Base-by-base conservation (phyloP, 805 yeast species). In the Cyberlindnera euphorbiae region DNA sequence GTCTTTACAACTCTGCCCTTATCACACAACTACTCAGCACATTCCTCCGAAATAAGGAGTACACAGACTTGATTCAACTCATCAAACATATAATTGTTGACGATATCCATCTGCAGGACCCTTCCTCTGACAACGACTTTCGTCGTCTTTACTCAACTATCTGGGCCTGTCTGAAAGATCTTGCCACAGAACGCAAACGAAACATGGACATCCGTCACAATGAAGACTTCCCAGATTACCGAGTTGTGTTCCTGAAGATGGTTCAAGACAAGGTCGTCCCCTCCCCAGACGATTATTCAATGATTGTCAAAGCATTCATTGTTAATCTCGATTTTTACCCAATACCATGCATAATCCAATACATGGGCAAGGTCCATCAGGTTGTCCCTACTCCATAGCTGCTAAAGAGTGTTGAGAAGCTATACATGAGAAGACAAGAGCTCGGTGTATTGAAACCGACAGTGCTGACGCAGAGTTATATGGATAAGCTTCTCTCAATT, bases 21-120 rank as follows among this genome's bases (percentile, higher is more conserved):
- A 55, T 71, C 5, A 57, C 64, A 6, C 67, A 64, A 38, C 45
- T 71, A 9, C 35, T 72, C 4, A 45, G 44, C 9, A 60, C 62
- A 12, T 64, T 62, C 31, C 35, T 47, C 7, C 52, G 51, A 12
- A 45, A 46, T 11, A 52, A 55, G 23, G 47, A 61, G 24, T 60
- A 54, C 28, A 49, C 53, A 5, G 51, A 52, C 13, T 59, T 66
- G 4, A 50, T 64, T 10, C 38, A 46, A 12, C 55, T 62, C 18
- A 59, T 68, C 28, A 62, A 69, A 33, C 39, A 35, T 5, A 27
- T 63, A 0, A 29, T 62, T 9, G 17, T 42, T 5, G 44, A 50
- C n/a, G 47, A 47, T 28, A 30, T 44, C 5, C 49, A 45, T 22
- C 36, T 35, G n/a, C 24, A 39, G 6, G 41, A 46, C 1, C 45